These are phyloP conservation scores for Globisporangium echinulatum DNA, from an alignment of 352 stramenopile genomes.

Conservation along the genomic window DNA sequence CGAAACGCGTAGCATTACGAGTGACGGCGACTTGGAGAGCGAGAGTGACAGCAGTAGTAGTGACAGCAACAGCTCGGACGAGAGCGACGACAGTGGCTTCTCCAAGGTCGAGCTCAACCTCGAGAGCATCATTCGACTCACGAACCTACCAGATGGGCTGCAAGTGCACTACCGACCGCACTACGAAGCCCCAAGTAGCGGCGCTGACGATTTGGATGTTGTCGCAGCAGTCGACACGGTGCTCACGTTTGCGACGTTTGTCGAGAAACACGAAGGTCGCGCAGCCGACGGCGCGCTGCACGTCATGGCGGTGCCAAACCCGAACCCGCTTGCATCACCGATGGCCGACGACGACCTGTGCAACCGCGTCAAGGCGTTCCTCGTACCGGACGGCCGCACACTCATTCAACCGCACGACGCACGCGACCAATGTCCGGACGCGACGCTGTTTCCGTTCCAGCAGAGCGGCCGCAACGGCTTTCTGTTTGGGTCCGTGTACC, in stretches of 20 bases:
- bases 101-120: constrained; percentile 65
- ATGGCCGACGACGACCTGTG: constrained; percentile 47
- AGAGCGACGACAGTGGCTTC: constrained; percentile 37
- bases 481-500: constrained; percentile 67
- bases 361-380: constrained; percentile 58
- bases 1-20: constrained; percentile 7
- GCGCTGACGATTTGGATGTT: constrained; percentile 20
- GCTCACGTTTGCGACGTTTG: constrained; percentile 65
- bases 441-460: constrained; percentile 70
- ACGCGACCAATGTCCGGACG: constrained; percentile 30
- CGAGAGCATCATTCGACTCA: constrained; percentile 81
- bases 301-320: constrained; percentile 45
- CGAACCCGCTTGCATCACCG: constrained; percentile 9
- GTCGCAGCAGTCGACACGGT: constrained; percentile 44
- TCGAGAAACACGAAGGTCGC: constrained; percentile 37
- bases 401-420: constrained; percentile 29
- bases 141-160: constrained; percentile 65
- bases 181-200: constrained; percentile 39
- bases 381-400: constrained; percentile 57
- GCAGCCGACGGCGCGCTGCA: constrained; percentile 41
- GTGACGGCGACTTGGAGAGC: constrained; percentile 12
- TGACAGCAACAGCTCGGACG: constrained; percentile 33
- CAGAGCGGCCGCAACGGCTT: constrained; percentile 69
- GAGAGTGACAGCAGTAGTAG: constrained; percentile 32
- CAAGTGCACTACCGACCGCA: constrained; percentile 81